These are phyloP conservation scores for Backusella westeae DNA, from an alignment of 192 early-diverging fungal genomes.

Conservation along the genomic window DNA sequence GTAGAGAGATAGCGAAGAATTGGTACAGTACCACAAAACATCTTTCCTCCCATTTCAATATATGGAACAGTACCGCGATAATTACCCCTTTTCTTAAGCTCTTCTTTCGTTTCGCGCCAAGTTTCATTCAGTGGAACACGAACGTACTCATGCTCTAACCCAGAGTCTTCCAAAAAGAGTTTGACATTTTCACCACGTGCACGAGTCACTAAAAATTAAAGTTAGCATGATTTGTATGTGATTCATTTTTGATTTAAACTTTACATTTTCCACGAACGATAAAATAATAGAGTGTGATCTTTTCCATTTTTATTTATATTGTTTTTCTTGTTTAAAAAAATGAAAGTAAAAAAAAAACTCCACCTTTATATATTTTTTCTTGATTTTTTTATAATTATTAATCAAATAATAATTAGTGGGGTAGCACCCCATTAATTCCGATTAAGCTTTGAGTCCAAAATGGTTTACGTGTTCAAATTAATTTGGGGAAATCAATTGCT, in stretches of 20 bases:
- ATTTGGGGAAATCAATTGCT: background rate
- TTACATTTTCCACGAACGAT: background rate
- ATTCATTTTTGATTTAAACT: background rate
- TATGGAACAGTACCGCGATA: background rate
- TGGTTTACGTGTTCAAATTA: background rate
- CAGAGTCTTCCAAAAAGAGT: background rate
- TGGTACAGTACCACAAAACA: background rate
- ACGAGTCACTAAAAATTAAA: background rate
- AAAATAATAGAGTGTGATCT: background rate
- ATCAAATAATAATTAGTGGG: too few species aligned
- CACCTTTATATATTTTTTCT: background rate
- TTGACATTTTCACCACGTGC: slow-evolving; percentile 6
- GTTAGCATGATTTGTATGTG: background rate
- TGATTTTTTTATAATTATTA: background rate
- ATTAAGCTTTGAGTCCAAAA: background rate
- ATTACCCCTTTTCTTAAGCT: background rate
- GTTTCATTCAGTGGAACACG: background rate
- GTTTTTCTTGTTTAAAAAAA: background rate
- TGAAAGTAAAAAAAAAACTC: background rate
- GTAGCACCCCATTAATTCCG: background rate
- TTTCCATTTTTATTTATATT: background rate
- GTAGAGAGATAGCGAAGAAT: background rate
- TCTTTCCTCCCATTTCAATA: background rate
- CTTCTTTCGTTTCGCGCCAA: background rate
- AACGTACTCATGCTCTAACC: background rate